phyloP scores from a whole-genome alignment of 306 rosid genomes.

The Carpinus fangiana region DNA sequence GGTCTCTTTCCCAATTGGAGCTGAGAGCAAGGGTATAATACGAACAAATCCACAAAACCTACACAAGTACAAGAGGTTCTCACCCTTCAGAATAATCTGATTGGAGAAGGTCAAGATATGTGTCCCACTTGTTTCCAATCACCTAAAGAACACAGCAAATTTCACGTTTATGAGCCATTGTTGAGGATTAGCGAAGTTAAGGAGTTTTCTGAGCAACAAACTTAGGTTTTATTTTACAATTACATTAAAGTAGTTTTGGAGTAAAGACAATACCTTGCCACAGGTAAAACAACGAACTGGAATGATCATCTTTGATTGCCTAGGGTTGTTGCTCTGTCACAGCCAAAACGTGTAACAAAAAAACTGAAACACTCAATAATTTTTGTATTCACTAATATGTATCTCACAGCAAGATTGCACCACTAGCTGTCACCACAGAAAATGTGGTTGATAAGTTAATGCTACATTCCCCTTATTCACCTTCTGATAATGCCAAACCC shows the following conservation, averaged over 20 bases:
- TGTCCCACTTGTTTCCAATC: slow-evolving; percentile 95
- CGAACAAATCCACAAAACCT: too few species aligned
- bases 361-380: too few species aligned
- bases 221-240: not conserved
- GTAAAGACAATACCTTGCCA: slow-evolving; percentile 51
- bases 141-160: slow-evolving; percentile 44
- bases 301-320: slow-evolving; percentile 58
- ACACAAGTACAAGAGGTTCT: not conserved
- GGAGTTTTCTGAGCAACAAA: not conserved
- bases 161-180: not conserved
- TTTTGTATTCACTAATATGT: too few species aligned
- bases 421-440: too few species aligned
- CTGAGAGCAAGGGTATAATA: too few species aligned
- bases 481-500: too few species aligned
- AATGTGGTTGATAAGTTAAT: too few species aligned
- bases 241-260: not conserved
- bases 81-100: slow-evolving; percentile 91
- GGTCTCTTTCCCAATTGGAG: too few species aligned
- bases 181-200: not conserved
- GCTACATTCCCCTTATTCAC: too few species aligned
- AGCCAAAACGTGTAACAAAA: too few species aligned
- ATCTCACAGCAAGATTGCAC: too few species aligned
- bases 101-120: slow-evolving; percentile 85
- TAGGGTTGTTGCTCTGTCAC: not conserved
- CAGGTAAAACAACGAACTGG: slow-evolving; percentile 93